Conservation (phyloP, 2,329 filamentous ascomycete species). For the Byssothecium circinans region DNA sequence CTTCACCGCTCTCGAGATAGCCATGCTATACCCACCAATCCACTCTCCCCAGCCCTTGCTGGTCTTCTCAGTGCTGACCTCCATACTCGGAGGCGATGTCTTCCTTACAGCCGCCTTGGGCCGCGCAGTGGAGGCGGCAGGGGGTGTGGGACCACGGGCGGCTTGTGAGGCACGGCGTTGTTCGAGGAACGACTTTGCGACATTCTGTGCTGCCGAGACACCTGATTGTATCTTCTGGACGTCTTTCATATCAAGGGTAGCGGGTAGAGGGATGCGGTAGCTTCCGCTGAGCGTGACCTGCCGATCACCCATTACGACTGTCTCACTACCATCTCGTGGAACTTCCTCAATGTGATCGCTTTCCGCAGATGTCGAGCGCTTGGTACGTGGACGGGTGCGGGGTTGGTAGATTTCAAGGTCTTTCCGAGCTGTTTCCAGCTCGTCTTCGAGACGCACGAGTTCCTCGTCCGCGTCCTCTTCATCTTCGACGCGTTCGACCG, state of each 20-base stretch:
- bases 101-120: constrained; percentile 9
- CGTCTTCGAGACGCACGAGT: constrained; percentile 33
- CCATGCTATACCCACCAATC: constrained; percentile 44
- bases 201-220: constrained; percentile 38
- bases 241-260: constrained; percentile 34
- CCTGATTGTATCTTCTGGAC: constrained; percentile 40
- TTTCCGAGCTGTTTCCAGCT: constrained; percentile 35
- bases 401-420: constrained; percentile 33
- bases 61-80: constrained; percentile 16
- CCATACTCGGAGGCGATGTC: constrained; percentile 11
- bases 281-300: constrained; percentile 39
- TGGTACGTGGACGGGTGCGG: constrained; percentile 4
- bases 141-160: background rate
- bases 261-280: constrained; percentile 41
- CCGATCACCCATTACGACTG: constrained; percentile 15
- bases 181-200: constrained; percentile 37
- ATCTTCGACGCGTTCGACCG: constrained; percentile 7
- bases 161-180: constrained; percentile 23
- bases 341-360: constrained; percentile 34
- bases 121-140: constrained; percentile 2
- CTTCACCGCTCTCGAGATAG: constrained; percentile 39
- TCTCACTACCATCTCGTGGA: constrained; percentile 15
- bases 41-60: constrained; percentile 41
- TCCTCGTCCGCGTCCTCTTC: constrained; percentile 37
- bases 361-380: constrained; percentile 10